Base-by-base conservation (phyloP, 176 grass and related monocot species). In the Hordeum marinum region DNA sequence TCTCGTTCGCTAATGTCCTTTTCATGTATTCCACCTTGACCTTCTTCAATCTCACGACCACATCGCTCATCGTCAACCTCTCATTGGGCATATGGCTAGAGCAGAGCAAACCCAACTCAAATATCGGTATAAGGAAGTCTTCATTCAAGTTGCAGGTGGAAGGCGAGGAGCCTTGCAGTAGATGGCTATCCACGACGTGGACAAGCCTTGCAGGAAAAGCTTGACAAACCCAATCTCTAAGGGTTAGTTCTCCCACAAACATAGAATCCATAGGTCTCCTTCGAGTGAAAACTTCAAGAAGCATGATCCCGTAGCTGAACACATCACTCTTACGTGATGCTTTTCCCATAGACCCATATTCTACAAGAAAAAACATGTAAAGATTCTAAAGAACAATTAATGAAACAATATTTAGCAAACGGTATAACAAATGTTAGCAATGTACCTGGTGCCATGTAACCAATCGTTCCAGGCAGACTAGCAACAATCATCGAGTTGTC, bases 371-470 rank as follows among this genome's bases (percentile, higher is more conserved):
- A 54, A 55, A 21, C 6, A 55, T 55, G 52, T 55, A 55, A 55
- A 55, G 18, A 55, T 17, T 20, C 0, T 20, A 55, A 20, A 2
- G 6, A 54, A 54, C 17, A 54, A 20, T 20, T 55, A 55, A 55
- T 1, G 52, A 55, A 55, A 2, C 8, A 21, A 21, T 8, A 55
- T 20, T 55, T 20, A 55, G 15, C 15, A 55, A 71, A 55, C 0
- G 18, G 6, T 55, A 55, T 55, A 55, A 55, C 52, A 55, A 55
- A 3, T 55, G 7, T 20, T 18, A 55, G 21, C 5, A 68, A 41
- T 21, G 36, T 80, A 80, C 78, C 39, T 43, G 78, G 78, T 25
- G 78, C 35, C n/a, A 81, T 81, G 18, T 68, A 69, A 11, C 78
- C 61, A 14, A 80, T 31, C 4, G 62, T 81, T n/a, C 63, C 63